Conservation (phyloP, 768 basidiomycete genomes). For the Kwoniella heveanensis region DNA sequence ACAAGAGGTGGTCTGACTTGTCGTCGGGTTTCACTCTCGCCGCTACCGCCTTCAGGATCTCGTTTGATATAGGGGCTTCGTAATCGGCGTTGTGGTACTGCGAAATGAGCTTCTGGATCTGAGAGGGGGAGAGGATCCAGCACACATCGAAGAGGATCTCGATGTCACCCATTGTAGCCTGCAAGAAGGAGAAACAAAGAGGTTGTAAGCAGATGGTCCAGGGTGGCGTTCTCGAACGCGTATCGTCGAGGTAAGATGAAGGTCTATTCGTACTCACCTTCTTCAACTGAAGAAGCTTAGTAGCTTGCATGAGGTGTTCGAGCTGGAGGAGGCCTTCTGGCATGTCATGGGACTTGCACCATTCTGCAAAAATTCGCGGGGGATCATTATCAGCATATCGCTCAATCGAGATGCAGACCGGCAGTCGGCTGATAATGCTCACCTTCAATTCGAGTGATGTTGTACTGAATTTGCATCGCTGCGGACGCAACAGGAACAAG, state of each 20-base stretch:
- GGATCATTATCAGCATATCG: neutral
- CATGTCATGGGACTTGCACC: constrained; percentile 99
- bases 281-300: constrained; percentile 94
- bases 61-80: constrained; percentile 97
- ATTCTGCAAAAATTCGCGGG: constrained; percentile 61
- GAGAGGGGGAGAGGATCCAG: constrained; percentile 99
- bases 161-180: constrained; percentile 92
- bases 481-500: constrained; percentile 6
- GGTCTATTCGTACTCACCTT: constrained; percentile 67
- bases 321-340: constrained; percentile 96
- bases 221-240: no score
- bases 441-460: constrained; percentile 69
- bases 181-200: constrained; percentile 15
- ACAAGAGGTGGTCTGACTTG: constrained; percentile 91
- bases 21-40: constrained; percentile 94
- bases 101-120: constrained; percentile 98
- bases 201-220: neutral
- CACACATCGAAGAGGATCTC: constrained; percentile 97
- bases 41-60: constrained; percentile 94
- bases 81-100: constrained; percentile 99
- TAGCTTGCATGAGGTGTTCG: constrained; percentile 99
- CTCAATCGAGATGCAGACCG: neutral
- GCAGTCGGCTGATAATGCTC: neutral
- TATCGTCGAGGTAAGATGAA: no score
- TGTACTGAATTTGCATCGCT: constrained; percentile 99